Evolutionary conservation across 371 early-diverging fungal species (phyloP), one percentile per base, ranked within the genome.

Genomic region (Lichtheimia corymbifera): DNA sequence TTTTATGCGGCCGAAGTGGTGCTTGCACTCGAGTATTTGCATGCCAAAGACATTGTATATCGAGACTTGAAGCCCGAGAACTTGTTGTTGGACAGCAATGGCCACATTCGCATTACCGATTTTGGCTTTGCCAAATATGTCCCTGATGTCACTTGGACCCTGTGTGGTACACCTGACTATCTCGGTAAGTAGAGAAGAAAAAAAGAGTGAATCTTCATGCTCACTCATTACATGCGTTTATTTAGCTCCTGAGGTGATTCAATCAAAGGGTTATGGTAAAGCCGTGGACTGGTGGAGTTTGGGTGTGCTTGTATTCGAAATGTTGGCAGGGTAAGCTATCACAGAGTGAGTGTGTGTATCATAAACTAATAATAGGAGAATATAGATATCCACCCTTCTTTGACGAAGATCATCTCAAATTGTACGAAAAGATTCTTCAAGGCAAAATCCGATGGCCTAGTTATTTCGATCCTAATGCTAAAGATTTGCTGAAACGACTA

Each of bases 161-260:
- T 98, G 42, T 98, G 97, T 71, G 99, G 99, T 20, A 99, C 99
- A 15, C 99, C 99, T 11, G 99, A 98, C 67, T 98, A 98, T 74
- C 88, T 99, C 6, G 67, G 67, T 66, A 55, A 66, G 61, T 11
- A 42, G 27, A 7, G 14, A 15, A n/a, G n/a, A n/a, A n/a, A n/a
- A n/a, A 47, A 17, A 17, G 2, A 5, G 11, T 35, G 35, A 11
- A 5, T 30, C 7, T 30, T 1, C 30, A 30, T 35, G 35, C 11
- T 35, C 35, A 35, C n/a, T n/a, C n/a, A n/a, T n/a, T 9, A 11
- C 35, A 35, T 35, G 35, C 11, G 2, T 6, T 5, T 28, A 3
- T 58, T 59, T 96, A 67, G 96, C 99, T 1, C 98, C 99, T 2
- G 98, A 98, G 75, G 94, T 98, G 62, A 95, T 99, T 75, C 90